Percentiles rank a stretch among this genome's conserved stretches.
Evolutionary conservation across 345 rosid genomes (phyloP).

Genomic region (Eutrema heterophyllum): DNA sequence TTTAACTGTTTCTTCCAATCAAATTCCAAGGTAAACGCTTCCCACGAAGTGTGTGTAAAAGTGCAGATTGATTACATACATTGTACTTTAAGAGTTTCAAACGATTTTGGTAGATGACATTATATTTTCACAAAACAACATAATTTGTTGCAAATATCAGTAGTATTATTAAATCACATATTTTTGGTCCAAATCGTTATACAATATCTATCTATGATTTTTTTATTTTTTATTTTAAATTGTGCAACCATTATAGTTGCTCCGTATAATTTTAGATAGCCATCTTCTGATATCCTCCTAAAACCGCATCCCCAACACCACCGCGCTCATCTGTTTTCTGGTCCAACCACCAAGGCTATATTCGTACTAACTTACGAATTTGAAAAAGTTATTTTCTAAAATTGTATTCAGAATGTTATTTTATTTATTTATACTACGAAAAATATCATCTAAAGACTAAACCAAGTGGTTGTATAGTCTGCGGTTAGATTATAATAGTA

Average conservation of each 20-base stretch:
- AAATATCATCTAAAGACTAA: background rate
- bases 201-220: too few species aligned
- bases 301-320: background rate
- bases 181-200: too few species aligned
- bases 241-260: too few species aligned
- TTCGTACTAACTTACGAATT: background rate
- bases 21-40: background rate
- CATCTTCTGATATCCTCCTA: background rate
- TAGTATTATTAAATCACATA: too few species aligned
- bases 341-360: background rate
- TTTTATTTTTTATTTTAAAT: too few species aligned
- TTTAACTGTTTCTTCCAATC: background rate
- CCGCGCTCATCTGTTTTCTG: background rate
- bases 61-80: background rate
- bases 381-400: background rate
- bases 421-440: background rate
- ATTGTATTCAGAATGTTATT: background rate
- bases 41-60: background rate
- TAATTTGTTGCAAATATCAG: too few species aligned
- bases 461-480: too few species aligned
- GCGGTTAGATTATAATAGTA: too few species aligned
- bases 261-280: background rate
- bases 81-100: background rate
- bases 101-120: too few species aligned
- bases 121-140: too few species aligned